These are phyloP conservation scores for Gentiana macrophylla DNA, from an alignment of 257 asterid genomes.

Conservation along the genomic window DNA sequence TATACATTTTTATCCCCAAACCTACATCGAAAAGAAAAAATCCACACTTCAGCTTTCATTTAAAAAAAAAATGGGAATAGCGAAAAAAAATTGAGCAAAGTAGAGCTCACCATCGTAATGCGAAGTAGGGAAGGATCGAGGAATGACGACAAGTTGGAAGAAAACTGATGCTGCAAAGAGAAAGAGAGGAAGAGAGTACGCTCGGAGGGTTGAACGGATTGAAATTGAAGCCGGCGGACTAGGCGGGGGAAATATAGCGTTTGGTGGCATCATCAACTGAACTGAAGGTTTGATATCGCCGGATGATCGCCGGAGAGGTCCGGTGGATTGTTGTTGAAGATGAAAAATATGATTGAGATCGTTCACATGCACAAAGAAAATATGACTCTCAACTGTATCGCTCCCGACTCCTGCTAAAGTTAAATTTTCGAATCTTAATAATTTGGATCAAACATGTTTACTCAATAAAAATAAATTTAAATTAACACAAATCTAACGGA, in stretches of 20 bases:
- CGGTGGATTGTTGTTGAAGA: too few species aligned
- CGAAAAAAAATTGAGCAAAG: not conserved
- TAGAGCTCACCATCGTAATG: constrained; percentile 61
- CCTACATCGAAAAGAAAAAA: constrained; percentile 28
- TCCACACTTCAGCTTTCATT: not conserved
- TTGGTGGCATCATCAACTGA: constrained; percentile 5
- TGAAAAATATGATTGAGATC: too few species aligned
- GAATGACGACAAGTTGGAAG: constrained; percentile 71
- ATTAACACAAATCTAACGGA: too few species aligned
- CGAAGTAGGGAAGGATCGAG: constrained; percentile 65
- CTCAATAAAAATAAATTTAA: too few species aligned
- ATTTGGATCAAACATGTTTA: too few species aligned
- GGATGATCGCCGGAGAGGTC: too few species aligned
- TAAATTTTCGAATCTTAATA: too few species aligned
- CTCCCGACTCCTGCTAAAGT: too few species aligned
- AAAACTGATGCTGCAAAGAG: constrained; percentile 51
- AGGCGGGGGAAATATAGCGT: constrained; percentile 24
- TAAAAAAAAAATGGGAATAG: not conserved
- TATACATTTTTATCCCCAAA: constrained; percentile 57
- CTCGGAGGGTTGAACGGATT: constrained; percentile 26
- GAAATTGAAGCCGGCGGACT: constrained; percentile 19
- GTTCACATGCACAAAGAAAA: too few species aligned
- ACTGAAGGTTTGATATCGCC: too few species aligned
- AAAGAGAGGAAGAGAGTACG: constrained; percentile 58
- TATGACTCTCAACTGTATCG: too few species aligned